Percentiles rank a stretch among this genome's conserved stretches.
Evolutionary conservation across 2,329 filamentous ascomycete species (phyloP).

Genomic region (Tricladium varicosporioides): DNA sequence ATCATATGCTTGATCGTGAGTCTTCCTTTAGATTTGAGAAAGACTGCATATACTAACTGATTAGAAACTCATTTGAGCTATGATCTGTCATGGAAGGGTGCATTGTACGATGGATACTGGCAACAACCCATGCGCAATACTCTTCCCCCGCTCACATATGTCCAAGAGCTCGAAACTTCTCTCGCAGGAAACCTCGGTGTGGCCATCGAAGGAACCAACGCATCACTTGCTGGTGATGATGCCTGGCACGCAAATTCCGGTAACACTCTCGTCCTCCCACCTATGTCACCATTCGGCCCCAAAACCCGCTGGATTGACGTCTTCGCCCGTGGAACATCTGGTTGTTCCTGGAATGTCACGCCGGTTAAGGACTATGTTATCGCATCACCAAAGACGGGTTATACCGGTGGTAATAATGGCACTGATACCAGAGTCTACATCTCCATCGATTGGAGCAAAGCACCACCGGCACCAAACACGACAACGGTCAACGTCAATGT

Average conservation of each 20-base stretch:
- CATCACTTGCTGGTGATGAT: conserved; percentile 66
- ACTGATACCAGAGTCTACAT: conserved; percentile 53
- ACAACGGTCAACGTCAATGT: conserved; percentile 52
- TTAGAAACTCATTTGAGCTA: conserved; percentile 52
- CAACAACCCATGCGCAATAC: conserved; percentile 73
- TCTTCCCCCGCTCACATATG: conserved; percentile 58
- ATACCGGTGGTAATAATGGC: conserved; percentile 44
- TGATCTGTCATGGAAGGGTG: conserved; percentile 28
- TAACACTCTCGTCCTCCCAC: conserved; percentile 51
- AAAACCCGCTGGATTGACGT: conserved; percentile 60
- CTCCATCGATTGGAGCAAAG: conserved; percentile 54
- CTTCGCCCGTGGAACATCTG: conserved; percentile 53
- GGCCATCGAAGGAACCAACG: conserved; percentile 63
- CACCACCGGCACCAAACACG: conserved; percentile 39
- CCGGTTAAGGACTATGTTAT: conserved; percentile 49
- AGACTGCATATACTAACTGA: conserved; percentile 30
- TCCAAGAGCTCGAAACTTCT: conserved; percentile 55
- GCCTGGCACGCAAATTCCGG: conserved; percentile 56
- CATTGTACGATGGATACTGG: conserved; percentile 44
- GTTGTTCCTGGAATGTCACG: conserved; percentile 52
- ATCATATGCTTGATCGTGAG: conserved; percentile 56
- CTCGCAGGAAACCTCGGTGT: conserved; percentile 63
- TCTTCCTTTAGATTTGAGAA: neutral
- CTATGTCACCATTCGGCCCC: conserved; percentile 58
- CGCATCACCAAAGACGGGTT: conserved; percentile 49